phyloP scores from a whole-genome alignment of 257 asterid genomes.

The Cordia subcordata region DNA sequence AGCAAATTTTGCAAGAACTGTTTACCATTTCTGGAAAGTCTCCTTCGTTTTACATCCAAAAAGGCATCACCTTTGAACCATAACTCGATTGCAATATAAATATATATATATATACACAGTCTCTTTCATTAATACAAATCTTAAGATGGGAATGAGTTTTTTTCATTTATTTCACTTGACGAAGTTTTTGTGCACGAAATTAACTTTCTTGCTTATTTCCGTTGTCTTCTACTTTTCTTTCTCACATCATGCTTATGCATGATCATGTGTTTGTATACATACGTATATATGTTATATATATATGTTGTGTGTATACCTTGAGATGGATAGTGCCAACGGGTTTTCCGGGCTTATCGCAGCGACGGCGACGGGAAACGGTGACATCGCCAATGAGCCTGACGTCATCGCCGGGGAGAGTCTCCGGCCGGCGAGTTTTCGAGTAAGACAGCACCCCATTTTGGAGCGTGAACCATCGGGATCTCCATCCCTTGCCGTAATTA shows the following conservation, averaged over 20 bases:
- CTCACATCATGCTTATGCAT: slow-evolving; percentile 5
- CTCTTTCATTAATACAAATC: no score
- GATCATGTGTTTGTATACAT: not conserved
- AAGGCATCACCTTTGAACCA: no score
- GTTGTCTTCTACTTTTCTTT: slow-evolving; percentile 17
- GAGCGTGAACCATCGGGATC: slow-evolving; percentile 87
- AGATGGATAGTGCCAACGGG: slow-evolving; percentile 67
- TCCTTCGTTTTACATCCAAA: no score
- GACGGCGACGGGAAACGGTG: slow-evolving; percentile 19
- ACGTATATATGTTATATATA: not conserved
- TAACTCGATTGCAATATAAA: no score
- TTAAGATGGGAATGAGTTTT: no score
- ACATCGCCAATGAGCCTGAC: slow-evolving; percentile 25
- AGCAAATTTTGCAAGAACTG: slow-evolving; percentile 22
- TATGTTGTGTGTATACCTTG: slow-evolving; percentile 40
- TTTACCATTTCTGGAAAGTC: slow-evolving; percentile 32
- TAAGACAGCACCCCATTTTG: slow-evolving; percentile 73
- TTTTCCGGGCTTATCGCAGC: slow-evolving; percentile 46
- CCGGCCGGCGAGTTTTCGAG: slow-evolving; percentile 58
- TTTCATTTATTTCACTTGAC: not conserved
- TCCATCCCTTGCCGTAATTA: slow-evolving; percentile 90
- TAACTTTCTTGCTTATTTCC: no score
- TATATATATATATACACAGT: no score
- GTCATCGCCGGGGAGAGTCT: slow-evolving; percentile 41
- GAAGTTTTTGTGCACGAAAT: not conserved